Evolutionary conservation across 352 stramenopile species (phyloP), one percentile per base, ranked within the genome.

Genomic region (Pythium pyrilobum): DNA sequence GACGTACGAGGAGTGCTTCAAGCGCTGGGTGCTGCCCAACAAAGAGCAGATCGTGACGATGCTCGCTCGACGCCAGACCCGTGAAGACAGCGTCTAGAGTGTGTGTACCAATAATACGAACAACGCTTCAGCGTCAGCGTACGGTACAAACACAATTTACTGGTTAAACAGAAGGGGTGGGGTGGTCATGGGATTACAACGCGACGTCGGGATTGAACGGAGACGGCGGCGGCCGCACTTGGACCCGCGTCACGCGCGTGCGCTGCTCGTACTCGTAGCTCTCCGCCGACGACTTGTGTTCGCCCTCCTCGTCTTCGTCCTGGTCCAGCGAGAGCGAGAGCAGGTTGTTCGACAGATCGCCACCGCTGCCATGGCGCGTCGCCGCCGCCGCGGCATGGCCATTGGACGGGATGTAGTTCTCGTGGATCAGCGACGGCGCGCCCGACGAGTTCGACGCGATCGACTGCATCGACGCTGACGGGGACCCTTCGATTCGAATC

Each of bases 401-500:
- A 18, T 57, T 74, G 2, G 74, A 81, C 5, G 77, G 73, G 28
- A 89, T 87, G 64, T 92, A 89, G 52, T 89, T 69, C 38, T 92
- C 81, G 4, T 85, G 78, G 45, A 92, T 85, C 27, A 86, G 44
- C 13, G 64, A 60, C 2, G 21, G 23, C 21, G 45, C 20, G 16
- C 57, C 73, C 57, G 18, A 66, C 34, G 25, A 66, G 66, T 43
- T 67, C 4, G 50, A 60, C 16, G 44, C 41, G 33, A 69, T 70
- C 23, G 78, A 68, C 16, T 66, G 77, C 56, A 72, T 62, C 2
- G 74, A 77, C 6, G 47, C 52, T 10, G 69, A 41, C 2, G 75
- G 62, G 12, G 74, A 80, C 23, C 45, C 48, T 29, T 92, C 77
- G 8, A 93, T 76, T 11, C 84, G 80, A 27, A 95, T 95, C 53